phyloP scores from a whole-genome alignment of 1,284 basidiomycete genomes.

The Vanrija pseudolonga region DNA sequence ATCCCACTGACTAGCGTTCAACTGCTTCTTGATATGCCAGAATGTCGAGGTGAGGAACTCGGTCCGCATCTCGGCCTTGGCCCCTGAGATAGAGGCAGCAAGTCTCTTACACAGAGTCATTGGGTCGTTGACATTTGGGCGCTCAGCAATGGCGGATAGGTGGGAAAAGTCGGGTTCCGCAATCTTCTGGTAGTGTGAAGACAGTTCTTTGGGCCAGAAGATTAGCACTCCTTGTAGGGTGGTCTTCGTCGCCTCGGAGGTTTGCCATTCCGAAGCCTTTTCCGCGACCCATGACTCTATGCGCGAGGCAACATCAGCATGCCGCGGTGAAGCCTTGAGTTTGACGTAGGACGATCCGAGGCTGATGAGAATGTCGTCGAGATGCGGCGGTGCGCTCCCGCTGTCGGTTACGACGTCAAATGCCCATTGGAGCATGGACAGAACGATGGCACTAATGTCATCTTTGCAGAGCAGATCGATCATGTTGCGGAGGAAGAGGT shows the following conservation, averaged over 20 bases:
- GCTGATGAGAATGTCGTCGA: slow-evolving; percentile 27
- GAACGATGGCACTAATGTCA: slow-evolving; percentile 65
- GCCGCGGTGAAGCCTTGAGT: background rate
- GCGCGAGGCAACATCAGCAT: background rate
- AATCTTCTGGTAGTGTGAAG: slow-evolving; percentile 4
- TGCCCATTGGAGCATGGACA: slow-evolving; percentile 73
- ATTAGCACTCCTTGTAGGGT: slow-evolving; percentile 22
- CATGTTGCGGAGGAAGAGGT: slow-evolving; percentile 64
- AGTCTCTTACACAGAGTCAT: slow-evolving; percentile 21
- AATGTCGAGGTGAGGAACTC: slow-evolving; percentile 56
- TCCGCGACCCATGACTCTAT: slow-evolving; percentile 4
- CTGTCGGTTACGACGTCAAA: slow-evolving; percentile 48
- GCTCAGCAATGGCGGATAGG: slow-evolving; percentile 6
- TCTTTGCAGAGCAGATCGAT: slow-evolving; percentile 62
- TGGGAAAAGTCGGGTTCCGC: slow-evolving; percentile 14
- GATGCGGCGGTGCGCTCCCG: background rate
- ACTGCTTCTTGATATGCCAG: slow-evolving; percentile 74
- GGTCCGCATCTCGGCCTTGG: background rate
- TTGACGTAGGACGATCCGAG: slow-evolving; percentile 20
- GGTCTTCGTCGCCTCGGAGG: background rate
- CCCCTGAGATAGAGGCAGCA: background rate
- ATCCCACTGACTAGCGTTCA: slow-evolving; percentile 59
- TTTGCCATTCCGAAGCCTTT: slow-evolving; percentile 13
- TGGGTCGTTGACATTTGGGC: slow-evolving; percentile 8
- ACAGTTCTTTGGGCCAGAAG: slow-evolving; percentile 28